Evolutionary conservation across 1,139 yeast genomes (phyloP).

Genomic region (Suhomyces yuchorum): DNA sequence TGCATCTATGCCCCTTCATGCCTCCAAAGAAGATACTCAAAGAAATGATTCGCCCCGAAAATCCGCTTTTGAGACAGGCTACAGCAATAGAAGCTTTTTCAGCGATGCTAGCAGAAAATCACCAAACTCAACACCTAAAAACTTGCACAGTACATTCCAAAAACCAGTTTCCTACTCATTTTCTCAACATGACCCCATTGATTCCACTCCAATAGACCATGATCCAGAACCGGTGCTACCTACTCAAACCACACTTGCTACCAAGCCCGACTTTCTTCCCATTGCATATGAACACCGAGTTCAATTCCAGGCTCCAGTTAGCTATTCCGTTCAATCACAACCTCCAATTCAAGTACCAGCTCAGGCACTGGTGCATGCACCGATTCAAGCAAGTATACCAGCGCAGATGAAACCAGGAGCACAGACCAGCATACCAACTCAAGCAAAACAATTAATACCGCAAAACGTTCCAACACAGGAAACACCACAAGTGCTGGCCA

Average conservation of each 20-base stretch:
- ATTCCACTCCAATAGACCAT: conserved; percentile 2
- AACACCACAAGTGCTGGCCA: no score
- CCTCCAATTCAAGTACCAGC: neutral
- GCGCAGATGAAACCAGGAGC: no score
- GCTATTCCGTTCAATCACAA: neutral
- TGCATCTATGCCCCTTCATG: no score
- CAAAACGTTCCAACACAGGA: no score
- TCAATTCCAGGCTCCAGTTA: neutral
- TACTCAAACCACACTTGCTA: neutral
- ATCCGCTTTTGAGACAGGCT: neutral
- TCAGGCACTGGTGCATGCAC: neutral
- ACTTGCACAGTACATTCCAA: neutral
- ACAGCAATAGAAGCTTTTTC: neutral
- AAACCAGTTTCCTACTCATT: neutral
- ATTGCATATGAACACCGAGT: neutral
- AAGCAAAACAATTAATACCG: no score
- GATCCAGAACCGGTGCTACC: neutral
- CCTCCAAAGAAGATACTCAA: neutral
- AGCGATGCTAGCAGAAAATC: neutral
- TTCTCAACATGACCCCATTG: conserved; percentile 1
- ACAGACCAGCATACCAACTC: no score
- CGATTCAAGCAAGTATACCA: no score
- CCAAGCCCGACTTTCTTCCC: neutral
- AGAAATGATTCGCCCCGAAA: neutral
- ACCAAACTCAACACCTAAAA: neutral